Conservation (phyloP, 345 rosid genomes). For the Litchi chinensis region DNA sequence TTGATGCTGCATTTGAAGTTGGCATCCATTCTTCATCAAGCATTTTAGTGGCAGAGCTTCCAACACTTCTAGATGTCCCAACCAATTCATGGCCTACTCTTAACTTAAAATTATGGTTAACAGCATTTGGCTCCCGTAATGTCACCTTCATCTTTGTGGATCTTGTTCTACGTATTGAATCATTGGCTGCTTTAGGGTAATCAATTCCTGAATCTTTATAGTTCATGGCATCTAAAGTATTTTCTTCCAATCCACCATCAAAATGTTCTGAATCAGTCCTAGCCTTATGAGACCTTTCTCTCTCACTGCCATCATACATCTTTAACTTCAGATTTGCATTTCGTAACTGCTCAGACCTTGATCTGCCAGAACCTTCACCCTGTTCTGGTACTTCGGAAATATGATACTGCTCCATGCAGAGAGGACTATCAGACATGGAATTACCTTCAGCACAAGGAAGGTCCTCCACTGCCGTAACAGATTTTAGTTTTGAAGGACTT, state of each 20-base stretch:
- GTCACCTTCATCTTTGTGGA: conserved; percentile 62
- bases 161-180: conserved; percentile 65
- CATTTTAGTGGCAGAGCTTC: conserved; percentile 33
- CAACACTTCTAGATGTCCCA: conserved; percentile 44
- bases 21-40: conserved; percentile 62
- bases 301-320: conserved; percentile 12
- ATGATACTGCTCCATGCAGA: conserved; percentile 27
- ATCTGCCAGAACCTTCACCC: conserved; percentile 33
- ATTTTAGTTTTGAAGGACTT: conserved; percentile 42
- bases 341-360: conserved; percentile 26
- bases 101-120: conserved; percentile 31
- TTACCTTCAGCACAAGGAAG: conserved; percentile 30
- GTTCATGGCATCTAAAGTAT: conserved; percentile 24
- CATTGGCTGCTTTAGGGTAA: conserved; percentile 43
- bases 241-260: conserved; percentile 32
- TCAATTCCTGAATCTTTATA: conserved; percentile 35
- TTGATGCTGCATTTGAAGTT: conserved; percentile 51
- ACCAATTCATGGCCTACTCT: conserved; percentile 43
- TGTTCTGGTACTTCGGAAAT: conserved; percentile 24
- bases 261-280: conserved; percentile 28
- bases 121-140: conserved; percentile 40
- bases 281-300: conserved; percentile 21
- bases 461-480: conserved; percentile 38
- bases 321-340: conserved; percentile 24
- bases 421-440: conserved; percentile 28